Percentiles rank a stretch among this genome's conserved stretches.
Evolutionary conservation across 257 asterid species (phyloP).

Genomic region (Linderniella brevidens): DNA sequence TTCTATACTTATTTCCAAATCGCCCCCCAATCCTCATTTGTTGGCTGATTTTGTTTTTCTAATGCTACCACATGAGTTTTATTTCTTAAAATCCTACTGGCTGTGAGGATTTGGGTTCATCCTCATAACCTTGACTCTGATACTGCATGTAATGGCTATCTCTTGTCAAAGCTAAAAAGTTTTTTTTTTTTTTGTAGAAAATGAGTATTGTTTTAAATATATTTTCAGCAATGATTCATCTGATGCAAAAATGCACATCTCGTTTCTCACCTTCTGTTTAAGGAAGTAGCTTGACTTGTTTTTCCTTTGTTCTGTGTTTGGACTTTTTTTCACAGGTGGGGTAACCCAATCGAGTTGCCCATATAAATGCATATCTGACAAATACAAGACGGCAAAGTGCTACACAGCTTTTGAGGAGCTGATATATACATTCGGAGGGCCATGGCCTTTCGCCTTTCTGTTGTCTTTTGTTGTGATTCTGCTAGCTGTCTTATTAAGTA

Average conservation of each 20-base stretch:
- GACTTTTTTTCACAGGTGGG: constrained; percentile 50
- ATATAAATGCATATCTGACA: constrained; percentile 69
- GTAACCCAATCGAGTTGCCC: constrained; percentile 87
- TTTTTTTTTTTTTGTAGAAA: too few species aligned
- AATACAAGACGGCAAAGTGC: constrained; percentile 93
- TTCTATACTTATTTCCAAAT: too few species aligned
- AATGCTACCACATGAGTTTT: too few species aligned
- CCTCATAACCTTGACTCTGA: too few species aligned
- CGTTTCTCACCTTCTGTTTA: constrained; percentile 5
- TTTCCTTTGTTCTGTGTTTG: not conserved
- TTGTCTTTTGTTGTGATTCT: constrained; percentile 71
- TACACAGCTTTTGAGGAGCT: constrained; percentile 94
- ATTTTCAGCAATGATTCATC: constrained; percentile 2
- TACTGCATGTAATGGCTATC: too few species aligned
- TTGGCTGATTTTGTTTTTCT: too few species aligned
- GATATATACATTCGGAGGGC: constrained; percentile 96
- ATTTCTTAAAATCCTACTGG: too few species aligned
- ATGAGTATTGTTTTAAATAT: too few species aligned
- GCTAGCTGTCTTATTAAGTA: constrained; percentile 47
- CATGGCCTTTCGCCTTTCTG: constrained; percentile 91
- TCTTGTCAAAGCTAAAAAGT: too few species aligned
- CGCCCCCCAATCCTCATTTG: too few species aligned
- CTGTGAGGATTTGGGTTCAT: too few species aligned
- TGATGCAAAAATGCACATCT: constrained; percentile 9
- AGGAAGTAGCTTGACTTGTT: constrained; percentile 1